Evolutionary conservation across 176 grass and related monocot species (phyloP), one percentile per base, ranked within the genome.

Genomic region (Musa troglodytarum): DNA sequence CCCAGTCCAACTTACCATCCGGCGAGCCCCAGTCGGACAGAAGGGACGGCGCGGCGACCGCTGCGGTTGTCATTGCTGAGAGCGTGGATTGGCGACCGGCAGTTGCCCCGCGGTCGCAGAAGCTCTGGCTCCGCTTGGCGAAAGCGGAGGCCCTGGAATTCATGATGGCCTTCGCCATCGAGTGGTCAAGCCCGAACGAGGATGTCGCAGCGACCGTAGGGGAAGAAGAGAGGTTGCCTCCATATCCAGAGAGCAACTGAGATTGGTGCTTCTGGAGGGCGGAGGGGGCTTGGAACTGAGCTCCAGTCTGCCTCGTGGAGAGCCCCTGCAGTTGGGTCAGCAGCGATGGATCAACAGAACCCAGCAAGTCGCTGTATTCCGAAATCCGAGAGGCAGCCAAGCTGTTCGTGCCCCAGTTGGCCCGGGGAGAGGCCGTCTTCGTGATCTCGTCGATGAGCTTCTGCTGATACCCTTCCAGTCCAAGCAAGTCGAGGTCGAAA

Each of bases 91-190:
- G 80, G 8, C 88, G 86, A 65, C 75, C 83, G 29, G 80, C 68
- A 62, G 77, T 74, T 11, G 81, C 88, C 12, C 75, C 75, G 22
- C 91, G 96, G 76, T 99, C 96, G 57, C 83, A 81, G 80, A 99
- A 99, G 86, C 96, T 99, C 85, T 99, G 91, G 79, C 96, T 99
- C 52, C 96, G 88, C 74, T 89, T 81, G 1, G 87, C 86, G n/a
- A 80, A 80, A 23, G 78, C 69, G 1, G 68, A 73, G 3, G 78
- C 78, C 69, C 78, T 73, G 14, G 78, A 80, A 49, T 73, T 73
- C 68, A 79, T 70, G 52, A 79, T 79, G 65, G 77, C 65, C 63
- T 70, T 79, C 10, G 77, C 77, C 77, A 79, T 79, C 13, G 77
- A 57, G 13, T 69, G 77, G 17, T 79, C 78, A 23, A 73, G 69